Evolutionary conservation across 805 yeast species (phyloP), one percentile per base, ranked within the genome.

Genomic region (Yamadazyma philogaea): DNA sequence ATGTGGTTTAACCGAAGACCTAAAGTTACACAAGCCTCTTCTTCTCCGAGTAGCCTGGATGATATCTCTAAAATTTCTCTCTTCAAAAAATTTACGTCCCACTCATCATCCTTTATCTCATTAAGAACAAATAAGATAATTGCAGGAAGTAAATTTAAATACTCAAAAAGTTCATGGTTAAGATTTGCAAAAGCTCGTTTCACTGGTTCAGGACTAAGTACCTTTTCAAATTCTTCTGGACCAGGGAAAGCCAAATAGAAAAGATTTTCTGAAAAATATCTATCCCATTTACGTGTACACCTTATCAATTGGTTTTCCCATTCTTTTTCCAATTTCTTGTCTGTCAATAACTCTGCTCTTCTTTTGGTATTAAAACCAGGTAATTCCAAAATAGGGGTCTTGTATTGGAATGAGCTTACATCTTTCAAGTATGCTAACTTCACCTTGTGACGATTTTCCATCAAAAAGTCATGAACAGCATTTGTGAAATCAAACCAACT

Each of bases 61-160:
- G 47, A 34, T 16, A 47, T 31, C 10, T 41, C 40, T 11, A 47
- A 17, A 7, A 47, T 12, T 15, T 44, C 28, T 10, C 30, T 17
- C 7, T 33, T 8, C n/a, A 41, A 21, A 20, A 20, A 3, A 14
- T 14, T 12, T 8, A 35, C n/a, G 21, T 36, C 34, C 44, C 44
- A 41, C 5, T 34, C 10, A 16, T 35, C 32, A 6, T 35, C 34
- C 7, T 20, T 21, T 18, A 44, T 20, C 22, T 47, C 48, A 26
- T 18, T 34, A 12, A 47, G 16, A 4, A 48, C 38, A 41, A 45
- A 43, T 27, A 37, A 18, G 3, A 48, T 26, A 7, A 48, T 38
- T 7, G 41, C 33, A 7, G 52, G 52, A 3, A 48, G 26, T 10
- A 35, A 36, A 32, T 48, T 48, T 14, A 48, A 36, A 17, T 46